A percentile compares a stretch with the other conserved stretches of the same genome.
Conservation (phyloP, 1,284 basidiomycete species). For the Ganoderma leucocontextum region DNA sequence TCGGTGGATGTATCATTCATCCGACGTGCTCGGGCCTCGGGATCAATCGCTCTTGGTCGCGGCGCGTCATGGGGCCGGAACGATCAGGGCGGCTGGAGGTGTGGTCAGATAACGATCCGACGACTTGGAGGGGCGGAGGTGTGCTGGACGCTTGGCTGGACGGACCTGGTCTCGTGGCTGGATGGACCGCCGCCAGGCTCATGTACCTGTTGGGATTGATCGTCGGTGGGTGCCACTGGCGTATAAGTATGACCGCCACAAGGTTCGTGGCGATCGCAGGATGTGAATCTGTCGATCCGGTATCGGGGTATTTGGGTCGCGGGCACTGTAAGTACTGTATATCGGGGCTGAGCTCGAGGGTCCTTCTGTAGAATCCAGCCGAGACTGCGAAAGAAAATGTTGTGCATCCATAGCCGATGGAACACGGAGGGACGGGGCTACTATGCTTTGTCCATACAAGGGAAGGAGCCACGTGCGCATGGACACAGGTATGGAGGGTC, state of each 20-base stretch:
- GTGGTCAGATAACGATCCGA: conserved; percentile 24
- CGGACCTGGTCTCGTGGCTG: background rate
- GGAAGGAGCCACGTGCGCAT: conserved; percentile 1
- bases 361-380: too few species aligned
- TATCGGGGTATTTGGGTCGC: conserved; percentile 8
- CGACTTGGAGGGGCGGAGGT: background rate
- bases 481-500: conserved; percentile 8
- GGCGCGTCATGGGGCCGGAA: background rate
- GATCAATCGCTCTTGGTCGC: conserved; percentile 4
- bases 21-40: conserved; percentile 13
- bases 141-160: background rate
- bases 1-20: conserved; percentile 15
- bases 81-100: background rate
- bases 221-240: conserved; percentile 7
- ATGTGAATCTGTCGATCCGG: conserved; percentile 18
- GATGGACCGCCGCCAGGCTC: background rate
- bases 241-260: background rate
- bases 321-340: background rate
- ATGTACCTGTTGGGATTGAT: background rate
- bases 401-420: conserved; percentile 2
- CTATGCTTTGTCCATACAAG: background rate
- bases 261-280: background rate
- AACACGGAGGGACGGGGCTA: background rate
- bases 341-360: background rate
- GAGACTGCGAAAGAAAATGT: background rate